Conservation (phyloP, 2,329 filamentous ascomycete genomes). For the Aureobasidium melanogenum region DNA sequence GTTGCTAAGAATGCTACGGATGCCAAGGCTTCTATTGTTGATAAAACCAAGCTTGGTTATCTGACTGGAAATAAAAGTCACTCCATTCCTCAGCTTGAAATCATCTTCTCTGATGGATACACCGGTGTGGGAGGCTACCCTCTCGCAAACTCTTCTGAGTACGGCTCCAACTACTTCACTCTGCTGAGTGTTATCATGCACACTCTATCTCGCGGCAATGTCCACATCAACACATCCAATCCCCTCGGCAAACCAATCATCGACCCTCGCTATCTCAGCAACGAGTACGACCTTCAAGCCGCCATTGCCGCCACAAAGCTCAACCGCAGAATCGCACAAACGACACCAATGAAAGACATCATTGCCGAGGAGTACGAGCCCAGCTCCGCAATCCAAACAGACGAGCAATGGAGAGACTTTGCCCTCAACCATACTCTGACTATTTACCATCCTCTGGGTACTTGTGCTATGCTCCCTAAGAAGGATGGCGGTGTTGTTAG, state of each 20-base stretch:
- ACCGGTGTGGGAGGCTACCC: conserved; percentile 27
- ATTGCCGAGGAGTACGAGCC: conserved; percentile 23
- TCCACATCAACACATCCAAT: conserved; percentile 23
- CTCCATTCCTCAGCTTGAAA: conserved; percentile 18
- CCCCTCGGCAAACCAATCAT: conserved; percentile 22
- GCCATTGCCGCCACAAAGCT: conserved; percentile 25
- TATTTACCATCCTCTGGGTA: conserved; percentile 25
- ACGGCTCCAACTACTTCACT: conserved; percentile 18
- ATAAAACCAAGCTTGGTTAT: conserved; percentile 15
- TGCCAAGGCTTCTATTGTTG: conserved; percentile 23
- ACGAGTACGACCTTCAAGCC: conserved; percentile 18
- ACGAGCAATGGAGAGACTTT: conserved; percentile 18
- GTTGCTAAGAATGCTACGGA: conserved; percentile 27
- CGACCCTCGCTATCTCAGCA: conserved; percentile 25
- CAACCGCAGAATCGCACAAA: conserved; percentile 23
- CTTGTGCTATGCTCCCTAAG: conserved; percentile 21
- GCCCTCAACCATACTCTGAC: conserved; percentile 18
- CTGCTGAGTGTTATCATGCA: conserved; percentile 25
- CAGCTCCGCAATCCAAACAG: not conserved
- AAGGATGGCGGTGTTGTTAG: conserved; percentile 20
- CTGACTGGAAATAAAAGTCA: not conserved
- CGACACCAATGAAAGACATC: conserved; percentile 21
- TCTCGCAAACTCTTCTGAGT: not conserved
- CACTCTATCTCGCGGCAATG: conserved; percentile 22
- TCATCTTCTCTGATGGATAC: conserved; percentile 20